Evolutionary conservation across 1,139 yeast genomes (phyloP).

Genomic region (Petasospora rhodanensis): DNA sequence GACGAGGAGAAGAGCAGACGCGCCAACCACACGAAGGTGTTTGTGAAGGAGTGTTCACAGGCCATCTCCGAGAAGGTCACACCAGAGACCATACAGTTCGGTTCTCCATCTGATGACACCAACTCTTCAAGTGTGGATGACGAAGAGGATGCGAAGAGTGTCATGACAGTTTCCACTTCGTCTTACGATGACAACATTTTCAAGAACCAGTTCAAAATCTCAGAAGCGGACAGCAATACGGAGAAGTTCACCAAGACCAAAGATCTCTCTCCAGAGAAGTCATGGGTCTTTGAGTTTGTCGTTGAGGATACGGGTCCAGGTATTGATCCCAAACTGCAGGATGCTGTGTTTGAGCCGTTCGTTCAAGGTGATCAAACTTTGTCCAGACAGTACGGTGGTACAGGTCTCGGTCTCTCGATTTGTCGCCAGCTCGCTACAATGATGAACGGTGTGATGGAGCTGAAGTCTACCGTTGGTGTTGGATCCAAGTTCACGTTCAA

Average conservation of each 20-base stretch:
- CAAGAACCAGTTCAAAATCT: conserved; percentile 42
- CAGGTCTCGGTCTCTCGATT: conserved; percentile 90
- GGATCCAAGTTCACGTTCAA: conserved; percentile 82
- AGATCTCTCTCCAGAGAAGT: conserved; percentile 35
- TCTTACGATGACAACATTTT: conserved; percentile 54
- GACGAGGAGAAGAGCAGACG: conserved; percentile 44
- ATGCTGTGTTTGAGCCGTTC: conserved; percentile 89
- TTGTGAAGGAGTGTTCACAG: no score
- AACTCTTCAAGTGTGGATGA: conserved; percentile 14
- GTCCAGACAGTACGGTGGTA: conserved; percentile 89
- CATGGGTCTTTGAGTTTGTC: conserved; percentile 66
- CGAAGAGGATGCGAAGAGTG: conserved; percentile 32
- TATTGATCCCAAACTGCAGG: conserved; percentile 72
- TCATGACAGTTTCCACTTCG: conserved; percentile 45
- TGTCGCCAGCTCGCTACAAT: conserved; percentile 85
- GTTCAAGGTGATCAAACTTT: conserved; percentile 95
- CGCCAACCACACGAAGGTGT: conserved; percentile 34
- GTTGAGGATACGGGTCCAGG: conserved; percentile 94
- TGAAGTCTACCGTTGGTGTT: conserved; percentile 63
- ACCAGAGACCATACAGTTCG: conserved; percentile 1
- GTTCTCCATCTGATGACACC: conserved; percentile 14
- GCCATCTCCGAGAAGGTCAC: not conserved
- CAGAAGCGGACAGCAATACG: conserved; percentile 21
- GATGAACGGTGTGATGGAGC: conserved; percentile 79
- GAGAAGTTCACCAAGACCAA: conserved; percentile 19